Evolutionary conservation across 2,329 filamentous ascomycete genomes (phyloP), one percentile per base, ranked within the genome.

Genomic region (Colletotrichum falcatum): DNA sequence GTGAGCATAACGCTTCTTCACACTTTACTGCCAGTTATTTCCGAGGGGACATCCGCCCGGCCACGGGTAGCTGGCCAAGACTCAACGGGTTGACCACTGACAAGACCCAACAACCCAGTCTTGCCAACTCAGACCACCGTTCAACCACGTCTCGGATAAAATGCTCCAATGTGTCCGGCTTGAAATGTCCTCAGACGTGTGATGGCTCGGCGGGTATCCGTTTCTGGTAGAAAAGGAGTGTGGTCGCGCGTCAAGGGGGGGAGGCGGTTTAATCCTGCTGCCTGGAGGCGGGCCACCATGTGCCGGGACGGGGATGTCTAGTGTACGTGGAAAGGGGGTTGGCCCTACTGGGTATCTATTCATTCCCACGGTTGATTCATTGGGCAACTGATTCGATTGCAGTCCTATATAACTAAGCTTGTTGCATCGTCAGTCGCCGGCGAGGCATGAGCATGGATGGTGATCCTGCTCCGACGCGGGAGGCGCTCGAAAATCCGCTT

Each of bases 241-340:
- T 35, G 33, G 23, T 23, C 30, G 30, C 8, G 16, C 20, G 16
- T n/a, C 33, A 26, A 20, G 46, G 30, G 33, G n/a, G n/a, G 23
- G 26, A 20, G 51, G 64, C 62, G 49, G 20, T 35, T 39, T 59
- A 65, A 65, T 69, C 65, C 66, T 69, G 66, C 66, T 69, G 66
- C 66, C 66, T 69, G 44, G 42, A 63, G 46, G 26, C 39, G 18
- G 39, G 30, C 11, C 42, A 23, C 35, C 26, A 56, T 30, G 44
- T 46, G 46, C 30, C 37, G 23, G 23, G 30, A 53, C 42, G 60
- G 28, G 28, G 23, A 44, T 42, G 30, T 14, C 35, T 51, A 37
- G 23, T 54, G 44, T 62, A 60, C 30, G 42, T 37, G 35, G 44
- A 48, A 48, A 51, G 12, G 54, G 18, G 54, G 9, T 69, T 62